These are phyloP conservation scores for Ehretia macrophylla DNA, from an alignment of 257 asterid species.

Conservation along the genomic window DNA sequence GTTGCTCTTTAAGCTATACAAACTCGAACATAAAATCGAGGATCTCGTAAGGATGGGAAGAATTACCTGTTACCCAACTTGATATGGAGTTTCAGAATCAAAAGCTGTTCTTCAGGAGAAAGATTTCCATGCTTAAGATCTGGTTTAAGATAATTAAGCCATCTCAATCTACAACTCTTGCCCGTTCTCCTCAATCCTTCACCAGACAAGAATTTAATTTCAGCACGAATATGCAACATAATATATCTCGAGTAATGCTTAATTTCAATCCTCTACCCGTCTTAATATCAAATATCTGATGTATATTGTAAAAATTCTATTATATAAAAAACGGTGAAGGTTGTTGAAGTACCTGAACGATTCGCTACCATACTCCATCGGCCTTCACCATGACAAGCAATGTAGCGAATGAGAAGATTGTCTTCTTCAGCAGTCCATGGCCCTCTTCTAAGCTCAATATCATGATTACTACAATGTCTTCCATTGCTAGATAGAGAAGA, in stretches of 20 bases:
- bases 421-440: constrained; percentile 43
- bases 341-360: constrained; percentile 24
- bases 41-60: neutral
- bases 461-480: constrained; percentile 19
- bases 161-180: constrained; percentile 41
- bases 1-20: too few relatives aligned
- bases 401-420: constrained; percentile 27
- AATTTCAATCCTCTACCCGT: too few relatives aligned
- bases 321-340: too few relatives aligned
- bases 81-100: constrained; percentile 39
- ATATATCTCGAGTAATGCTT: neutral
- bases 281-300: too few relatives aligned
- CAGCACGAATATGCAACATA: neutral
- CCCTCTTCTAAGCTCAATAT: constrained; percentile 29
- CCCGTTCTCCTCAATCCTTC: constrained; percentile 37
- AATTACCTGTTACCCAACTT: constrained; percentile 38
- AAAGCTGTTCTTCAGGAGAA: constrained; percentile 26
- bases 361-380: constrained; percentile 35
- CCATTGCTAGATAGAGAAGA: constrained; percentile 18
- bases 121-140: constrained; percentile 40
- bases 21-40: too few relatives aligned
- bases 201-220: neutral
- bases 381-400: constrained; percentile 37
- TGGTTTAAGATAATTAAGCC: constrained; percentile 45
- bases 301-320: too few relatives aligned